Evolutionary conservation across 2,329 filamentous ascomycete genomes (phyloP), one percentile per base, ranked within the genome.

Genomic region (Curvularia eragrostidis): DNA sequence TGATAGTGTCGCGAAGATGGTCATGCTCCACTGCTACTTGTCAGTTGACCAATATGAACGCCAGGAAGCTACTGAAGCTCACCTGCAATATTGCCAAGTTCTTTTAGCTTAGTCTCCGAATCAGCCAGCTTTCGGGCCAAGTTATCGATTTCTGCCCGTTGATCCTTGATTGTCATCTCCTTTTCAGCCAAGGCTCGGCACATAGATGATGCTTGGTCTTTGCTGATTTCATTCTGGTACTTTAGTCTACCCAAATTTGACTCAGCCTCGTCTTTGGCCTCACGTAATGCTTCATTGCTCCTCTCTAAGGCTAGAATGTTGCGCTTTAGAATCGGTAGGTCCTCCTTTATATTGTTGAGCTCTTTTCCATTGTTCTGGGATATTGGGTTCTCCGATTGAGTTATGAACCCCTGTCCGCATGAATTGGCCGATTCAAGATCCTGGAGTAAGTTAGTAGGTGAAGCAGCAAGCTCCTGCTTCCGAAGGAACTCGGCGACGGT

Each of bases 141-240:
- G 2, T 52, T 32, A 4, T 62, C 50, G 21, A 65, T 54, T 0
- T 67, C 57, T 1, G 66, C 39, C 23, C 69, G 54, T 36, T 68
- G 52, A 6, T 56, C 55, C 51, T 65, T 61, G 24, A 68, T 59
- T 39, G 61, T 44, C 0, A 54, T 47, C 4, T 69, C 64, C 18
- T 66, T 65, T 26, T 65, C 49, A 5, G 52, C 51, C 6, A 72
- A n/a, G 3, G 59, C 38, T 1, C 62, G 60, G 38, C 54, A 58
- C 68, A 71, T 68, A 0, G 48, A 50, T 12, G 63, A 58, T 30
- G 62, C 69, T 18, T 66, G 60, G 0, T 56, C 56, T 36, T 60
- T 65, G 47, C 65, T 69, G 18, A 32, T 24, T 12, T 67, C 59
- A 8, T 68, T 59, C 19, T 67, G 67, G 36, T 59, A 66, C 2